Evolutionary conservation across 2,329 filamentous ascomycete species (phyloP).

Genomic region (Epichloe gansuensis): DNA sequence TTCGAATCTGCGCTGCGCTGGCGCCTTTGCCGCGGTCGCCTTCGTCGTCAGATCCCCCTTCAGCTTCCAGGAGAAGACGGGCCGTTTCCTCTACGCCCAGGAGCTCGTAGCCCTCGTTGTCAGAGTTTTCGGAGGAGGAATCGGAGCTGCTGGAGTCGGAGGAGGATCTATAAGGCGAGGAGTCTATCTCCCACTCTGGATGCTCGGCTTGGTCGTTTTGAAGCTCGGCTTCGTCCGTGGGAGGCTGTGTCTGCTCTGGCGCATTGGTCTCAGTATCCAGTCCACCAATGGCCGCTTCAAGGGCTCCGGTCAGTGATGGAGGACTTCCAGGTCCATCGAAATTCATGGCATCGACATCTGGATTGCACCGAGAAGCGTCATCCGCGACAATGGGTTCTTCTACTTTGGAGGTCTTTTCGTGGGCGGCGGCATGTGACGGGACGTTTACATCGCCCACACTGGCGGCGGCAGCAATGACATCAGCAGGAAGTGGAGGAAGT

Average conservation of each 20-base stretch:
- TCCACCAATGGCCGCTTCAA: constrained; percentile 31
- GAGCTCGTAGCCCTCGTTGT: constrained; percentile 53
- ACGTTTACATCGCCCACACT: constrained; percentile 11
- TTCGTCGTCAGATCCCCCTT: constrained; percentile 69
- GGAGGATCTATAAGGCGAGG: constrained; percentile 61
- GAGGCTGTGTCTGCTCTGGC: constrained; percentile 6
- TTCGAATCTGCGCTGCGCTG: constrained; percentile 45
- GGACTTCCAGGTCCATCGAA: constrained; percentile 24
- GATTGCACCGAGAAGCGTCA: background rate
- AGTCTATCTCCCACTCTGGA: constrained; percentile 77
- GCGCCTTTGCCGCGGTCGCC: constrained; percentile 34
- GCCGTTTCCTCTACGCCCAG: constrained; percentile 74
- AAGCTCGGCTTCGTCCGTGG: constrained; percentile 10
- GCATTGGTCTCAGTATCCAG: constrained; percentile 12
- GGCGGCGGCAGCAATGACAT: constrained; percentile 18
- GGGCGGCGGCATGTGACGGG: background rate
- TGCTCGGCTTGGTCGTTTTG: constrained; percentile 29
- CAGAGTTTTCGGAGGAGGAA: constrained; percentile 42
- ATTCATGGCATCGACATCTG: constrained; percentile 21
- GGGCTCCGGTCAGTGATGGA: constrained; percentile 27
- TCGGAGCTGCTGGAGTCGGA: constrained; percentile 46
- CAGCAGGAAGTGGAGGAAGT: constrained; percentile 24
- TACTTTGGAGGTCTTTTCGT: background rate
- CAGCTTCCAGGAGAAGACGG: constrained; percentile 71
- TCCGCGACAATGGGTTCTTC: background rate